Evolutionary conservation across 2,329 filamentous ascomycete genomes (phyloP), one percentile per base, ranked within the genome.

Genomic region (Aphanoascus verrucosus): DNA sequence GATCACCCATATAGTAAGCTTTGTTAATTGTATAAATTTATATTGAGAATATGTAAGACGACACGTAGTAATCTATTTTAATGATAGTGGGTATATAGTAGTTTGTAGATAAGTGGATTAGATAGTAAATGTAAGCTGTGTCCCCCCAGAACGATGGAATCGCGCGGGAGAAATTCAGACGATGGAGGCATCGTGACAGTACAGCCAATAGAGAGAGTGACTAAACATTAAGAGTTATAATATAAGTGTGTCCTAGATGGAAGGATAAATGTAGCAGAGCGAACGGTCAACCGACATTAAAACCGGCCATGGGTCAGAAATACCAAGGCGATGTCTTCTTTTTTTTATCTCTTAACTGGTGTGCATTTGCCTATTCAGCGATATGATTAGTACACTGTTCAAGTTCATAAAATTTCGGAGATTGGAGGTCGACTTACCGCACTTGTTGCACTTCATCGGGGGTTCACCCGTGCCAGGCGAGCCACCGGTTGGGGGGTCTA

Each of bases 211-310:
- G 28, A 12, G 28, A 35, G 28, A 12, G 28, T 15, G 37, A 37
- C 35, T 48, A 48, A 48, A 48, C 45, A 48, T 48, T 48, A 48
- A 20, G 45, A 34, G 45, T 38, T 17, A 48, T 4, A 38, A 5
- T 12, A n/a, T 37, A 19, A 35, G 9, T n/a, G n/a, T n/a, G n/a
- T n/a, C 31, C 28, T 5, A 47, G 35, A 20, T n/a, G 12, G 19
- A 15, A 3, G 19, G 15, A 35, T 34, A 2, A 35, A 12, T 19
- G 35, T 34, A 5, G 4, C 14, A 28, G 44, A 1, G 17, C n/a
- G 8, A 32, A 11, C 23, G 41, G 8, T 48, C 9, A 19, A 11
- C 15, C 17, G 23, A 7, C 7, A 28, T 4, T 28, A 28, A 28
- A 7, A 28, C 23, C 23, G 23, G 7, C 7, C 23, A 3, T 28